A percentile compares a stretch with the other conserved stretches of the same genome.
Conservation (phyloP, 2,329 filamentous ascomycete genomes). For the Aaosphaeria pasadenensis region DNA sequence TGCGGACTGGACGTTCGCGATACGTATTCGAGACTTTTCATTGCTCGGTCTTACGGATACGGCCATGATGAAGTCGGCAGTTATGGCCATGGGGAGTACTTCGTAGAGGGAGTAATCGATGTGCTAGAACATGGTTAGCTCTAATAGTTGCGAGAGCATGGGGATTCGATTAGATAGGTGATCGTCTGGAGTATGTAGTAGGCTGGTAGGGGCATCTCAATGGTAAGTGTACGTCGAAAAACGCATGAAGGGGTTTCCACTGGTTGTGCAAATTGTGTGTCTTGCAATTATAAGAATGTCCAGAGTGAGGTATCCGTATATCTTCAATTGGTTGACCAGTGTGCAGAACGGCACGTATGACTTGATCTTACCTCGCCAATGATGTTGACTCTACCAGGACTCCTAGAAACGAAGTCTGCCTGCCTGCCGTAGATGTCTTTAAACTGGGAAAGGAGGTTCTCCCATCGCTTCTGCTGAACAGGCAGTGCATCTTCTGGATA, state of each 20-base stretch:
- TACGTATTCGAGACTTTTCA: constrained; percentile 62
- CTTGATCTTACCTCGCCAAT: constrained; percentile 68
- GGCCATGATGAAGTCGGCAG: constrained; percentile 84
- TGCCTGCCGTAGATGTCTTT: constrained; percentile 64
- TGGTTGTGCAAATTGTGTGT: too few species aligned
- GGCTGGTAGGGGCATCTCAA: too few species aligned
- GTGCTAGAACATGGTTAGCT: constrained; percentile 53
- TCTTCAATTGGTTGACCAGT: too few species aligned
- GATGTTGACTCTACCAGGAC: constrained; percentile 93
- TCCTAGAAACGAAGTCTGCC: constrained; percentile 81
- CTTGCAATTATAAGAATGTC: too few species aligned
- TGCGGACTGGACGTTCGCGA: constrained; percentile 72
- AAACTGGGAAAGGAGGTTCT: constrained; percentile 69
- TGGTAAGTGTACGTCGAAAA: too few species aligned
- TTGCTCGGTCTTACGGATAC: constrained; percentile 59
- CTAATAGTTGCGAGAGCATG: neutral
- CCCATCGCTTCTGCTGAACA: constrained; percentile 72
- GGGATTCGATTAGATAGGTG: neutral
- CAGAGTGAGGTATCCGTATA: neutral
- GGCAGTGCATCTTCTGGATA: constrained; percentile 73
- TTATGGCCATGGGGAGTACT: constrained; percentile 92
- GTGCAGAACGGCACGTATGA: neutral
- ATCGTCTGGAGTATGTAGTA: too few species aligned
- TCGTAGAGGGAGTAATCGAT: constrained; percentile 98
- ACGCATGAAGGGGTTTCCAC: too few species aligned